phyloP scores from a whole-genome alignment of 352 stramenopile species.

The Elongisporangium prolatum region DNA sequence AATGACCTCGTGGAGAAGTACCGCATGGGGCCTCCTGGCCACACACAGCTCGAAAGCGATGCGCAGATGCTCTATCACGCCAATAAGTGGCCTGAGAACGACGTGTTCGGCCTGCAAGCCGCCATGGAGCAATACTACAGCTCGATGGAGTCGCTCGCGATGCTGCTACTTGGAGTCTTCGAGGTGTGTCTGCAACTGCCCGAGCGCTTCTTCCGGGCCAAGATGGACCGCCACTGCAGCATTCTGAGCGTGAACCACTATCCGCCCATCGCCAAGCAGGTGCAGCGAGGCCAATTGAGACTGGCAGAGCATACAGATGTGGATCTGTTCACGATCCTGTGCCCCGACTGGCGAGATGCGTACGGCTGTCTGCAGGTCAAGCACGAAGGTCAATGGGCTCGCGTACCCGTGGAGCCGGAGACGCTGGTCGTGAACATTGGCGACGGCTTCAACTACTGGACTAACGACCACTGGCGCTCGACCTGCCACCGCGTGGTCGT shows the following conservation, averaged over 20 bases:
- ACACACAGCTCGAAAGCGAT: conserved; percentile 6
- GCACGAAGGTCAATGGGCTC: conserved; percentile 3
- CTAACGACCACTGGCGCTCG: conserved; percentile 11
- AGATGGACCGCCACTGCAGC: conserved; percentile 11
- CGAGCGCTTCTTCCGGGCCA: conserved; percentile 10
- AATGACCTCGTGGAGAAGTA: conserved; percentile 24
- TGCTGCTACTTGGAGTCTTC: conserved; percentile 13
- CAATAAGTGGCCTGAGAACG: conserved; percentile 16
- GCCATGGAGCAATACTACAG: conserved; percentile 18
- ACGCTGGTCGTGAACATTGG: conserved; percentile 17
- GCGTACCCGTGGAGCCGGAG: conserved; percentile 9
- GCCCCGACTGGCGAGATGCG: conserved; percentile 11
- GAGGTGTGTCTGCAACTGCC: conserved; percentile 9
- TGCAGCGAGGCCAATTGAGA: conserved; percentile 10
- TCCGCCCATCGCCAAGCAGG: conserved; percentile 9
- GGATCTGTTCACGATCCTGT: conserved; percentile 17
- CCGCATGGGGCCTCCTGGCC: conserved; percentile 13
- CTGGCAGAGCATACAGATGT: conserved; percentile 19
- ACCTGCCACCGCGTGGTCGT: conserved; percentile 15
- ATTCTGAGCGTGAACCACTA: conserved; percentile 24
- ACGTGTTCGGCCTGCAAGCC: conserved; percentile 6
- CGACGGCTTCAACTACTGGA: conserved; percentile 17
- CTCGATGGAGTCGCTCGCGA: conserved; percentile 9
- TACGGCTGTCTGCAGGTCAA: conserved; percentile 12
- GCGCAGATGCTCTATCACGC: conserved; percentile 18